Base-by-base conservation (phyloP, 2,329 filamentous ascomycete species). In the Colletotrichum sp. region DNA sequence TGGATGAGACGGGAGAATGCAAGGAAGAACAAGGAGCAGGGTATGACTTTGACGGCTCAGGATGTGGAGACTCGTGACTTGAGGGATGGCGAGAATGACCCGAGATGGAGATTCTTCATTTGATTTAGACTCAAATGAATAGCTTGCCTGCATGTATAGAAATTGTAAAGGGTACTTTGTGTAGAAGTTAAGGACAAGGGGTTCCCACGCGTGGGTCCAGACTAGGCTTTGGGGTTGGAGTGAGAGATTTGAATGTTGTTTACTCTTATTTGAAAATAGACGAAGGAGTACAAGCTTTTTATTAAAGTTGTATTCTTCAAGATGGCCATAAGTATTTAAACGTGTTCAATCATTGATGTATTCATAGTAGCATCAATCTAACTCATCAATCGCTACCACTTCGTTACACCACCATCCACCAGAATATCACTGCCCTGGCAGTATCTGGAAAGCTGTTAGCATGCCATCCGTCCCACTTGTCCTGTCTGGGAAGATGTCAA, bases 1-100 rank as follows among this genome's bases (percentile, higher is more conserved):
- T 89, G 86, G 85, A 88, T 89, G 86, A 85, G 86, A 34, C 68
- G 78, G 60, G 84, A 89, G 65, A 89, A 89, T 77, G 77, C 79
- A 13, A 81, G 82, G 57, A 84, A 84, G 24, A 83, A 89, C 75
- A 79, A 77, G 34, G 80, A 83, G 52, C 83, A 86, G 73, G 85
- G 85, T 1, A 68, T 81, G 5, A 79, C 65, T 28, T 67, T 87
- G 24, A 80, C 79, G 64, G 82, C 84, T 1, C 80, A 84, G 32
- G 83, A 87, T 72, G 81, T 87, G 2, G 81, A 85, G 57, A 88
- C 86, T 2, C 80, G 82, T 32, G 79, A 82, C n/a, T 79, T 88
- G 57, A 78, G 77, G 4, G 82, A 85, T 16, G 85, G 87, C 0
- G 82, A 87, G 67, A 78, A 81, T 16, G 84, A 83, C 61, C 78